These are phyloP conservation scores for Scutellaria minor DNA, from an alignment of 257 asterid species.

Conservation along the genomic window DNA sequence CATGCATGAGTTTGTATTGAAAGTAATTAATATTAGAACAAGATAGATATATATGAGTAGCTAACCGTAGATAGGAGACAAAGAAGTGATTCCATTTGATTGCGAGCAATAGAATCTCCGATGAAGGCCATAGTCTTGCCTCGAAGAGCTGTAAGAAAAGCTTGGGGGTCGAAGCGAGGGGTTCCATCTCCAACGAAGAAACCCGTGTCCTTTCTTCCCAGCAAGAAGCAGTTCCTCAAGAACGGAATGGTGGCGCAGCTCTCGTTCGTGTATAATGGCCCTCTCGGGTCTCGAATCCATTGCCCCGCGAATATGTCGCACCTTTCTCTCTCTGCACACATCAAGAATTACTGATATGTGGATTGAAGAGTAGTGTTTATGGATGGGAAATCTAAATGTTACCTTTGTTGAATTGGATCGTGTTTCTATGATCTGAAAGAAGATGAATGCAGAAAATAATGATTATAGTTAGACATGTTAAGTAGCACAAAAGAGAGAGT, in stretches of 20 bases:
- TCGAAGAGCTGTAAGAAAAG: constrained; percentile 41
- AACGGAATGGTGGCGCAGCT: constrained; percentile 64
- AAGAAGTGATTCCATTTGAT: constrained; percentile 84
- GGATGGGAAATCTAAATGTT: too few species aligned
- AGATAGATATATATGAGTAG: too few species aligned
- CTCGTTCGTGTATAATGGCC: constrained; percentile 52
- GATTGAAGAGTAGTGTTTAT: neutral
- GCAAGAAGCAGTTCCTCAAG: constrained; percentile 54
- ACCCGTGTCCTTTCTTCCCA: constrained; percentile 61
- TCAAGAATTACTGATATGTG: too few species aligned
- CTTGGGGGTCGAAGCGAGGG: constrained; percentile 50
- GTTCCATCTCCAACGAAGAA: constrained; percentile 84
- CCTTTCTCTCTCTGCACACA: neutral
- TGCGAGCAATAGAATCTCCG: constrained; percentile 75
- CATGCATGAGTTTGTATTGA: too few species aligned
- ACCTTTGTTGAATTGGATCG: too few species aligned
- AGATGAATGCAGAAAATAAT: constrained; percentile 37
- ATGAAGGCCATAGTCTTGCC: constrained; percentile 76
- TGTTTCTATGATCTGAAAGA: constrained; percentile 25
- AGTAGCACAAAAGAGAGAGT: constrained; percentile 33
- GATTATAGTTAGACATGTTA: constrained; percentile 26
- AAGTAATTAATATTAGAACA: too few species aligned
- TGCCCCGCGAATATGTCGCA: constrained; percentile 68
- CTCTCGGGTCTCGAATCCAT: constrained; percentile 53
- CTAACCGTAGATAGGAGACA: constrained; percentile 70